Evolutionary conservation across 1,139 yeast genomes (phyloP), one percentile per base, ranked within the genome.

Genomic region (Casaregolazyma lundiana): DNA sequence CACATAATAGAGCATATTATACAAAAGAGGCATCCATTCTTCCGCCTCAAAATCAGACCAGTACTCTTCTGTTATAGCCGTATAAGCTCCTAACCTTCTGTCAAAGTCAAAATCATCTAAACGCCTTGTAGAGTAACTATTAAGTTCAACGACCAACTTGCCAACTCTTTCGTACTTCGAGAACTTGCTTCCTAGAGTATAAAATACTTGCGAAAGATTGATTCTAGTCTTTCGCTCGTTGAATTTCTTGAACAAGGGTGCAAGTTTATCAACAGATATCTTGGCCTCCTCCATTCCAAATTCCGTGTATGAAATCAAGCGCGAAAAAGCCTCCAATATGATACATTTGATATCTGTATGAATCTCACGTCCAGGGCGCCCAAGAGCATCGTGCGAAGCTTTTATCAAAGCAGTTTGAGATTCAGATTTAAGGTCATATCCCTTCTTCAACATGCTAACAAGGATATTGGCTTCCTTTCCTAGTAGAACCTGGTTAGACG

Each of bases 11-110:
- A 92, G 71, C 50, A 80, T 74, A 50, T 81, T 77, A 61, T 83
- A 76, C 34, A 92, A 51, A 2, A 94, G 59, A 2, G 97, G 97
- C 6, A 77, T 59, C 98, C 98, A 94, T 58, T 88, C 89, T 2
- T 65, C 50, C 0, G 78, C 69, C 0, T 76, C 62, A 11, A 85
- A 65, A 0, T 62, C 51, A 1, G 45, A 13, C 60, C 75, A 86
- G 5, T 53, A 38, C 0, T 62, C 64, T 52, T 87, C 95, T 53
- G 81, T 85, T 48, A 94, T 71, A 17, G 59, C 60, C 46, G 78
- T 77, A 63, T 79, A 92, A 0, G 94, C 88, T 6, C 73, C 71
- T 41, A 90, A 68, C 48, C 96, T 75, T 49, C 76, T 75, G 50
- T 81, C 92, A 63, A 83, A 92, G 65, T 94, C 95, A 37, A 86